These are phyloP conservation scores for Lactifluus pinguis DNA, from an alignment of 768 basidiomycete species.

Conservation along the genomic window DNA sequence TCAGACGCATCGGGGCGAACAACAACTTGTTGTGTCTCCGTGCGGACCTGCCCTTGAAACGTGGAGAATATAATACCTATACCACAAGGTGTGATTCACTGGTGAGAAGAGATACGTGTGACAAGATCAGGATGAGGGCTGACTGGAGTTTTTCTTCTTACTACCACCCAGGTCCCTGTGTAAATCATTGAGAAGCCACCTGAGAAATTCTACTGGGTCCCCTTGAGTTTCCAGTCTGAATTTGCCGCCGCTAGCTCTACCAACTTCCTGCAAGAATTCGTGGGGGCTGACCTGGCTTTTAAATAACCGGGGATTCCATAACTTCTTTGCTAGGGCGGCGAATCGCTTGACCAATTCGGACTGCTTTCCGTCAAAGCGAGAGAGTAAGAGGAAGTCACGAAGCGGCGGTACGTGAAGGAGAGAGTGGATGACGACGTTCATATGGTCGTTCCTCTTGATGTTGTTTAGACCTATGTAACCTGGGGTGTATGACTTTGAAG, in stretches of 20 bases:
- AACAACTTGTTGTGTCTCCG: constrained; percentile 90
- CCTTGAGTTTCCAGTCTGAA: constrained; percentile 92
- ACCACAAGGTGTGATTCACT: not conserved
- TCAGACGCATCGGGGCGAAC: constrained; percentile 69
- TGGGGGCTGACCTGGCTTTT: constrained; percentile 99
- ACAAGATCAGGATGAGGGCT: constrained; percentile 27
- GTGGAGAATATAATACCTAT: constrained; percentile 84
- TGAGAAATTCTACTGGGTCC: constrained; percentile 91
- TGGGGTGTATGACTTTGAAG: constrained; percentile 72
- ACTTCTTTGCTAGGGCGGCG: constrained; percentile 77
- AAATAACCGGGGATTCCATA: constrained; percentile 96
- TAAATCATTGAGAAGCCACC: constrained; percentile 90
- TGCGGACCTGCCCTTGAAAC: constrained; percentile 89
- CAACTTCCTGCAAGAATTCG: constrained; percentile 96
- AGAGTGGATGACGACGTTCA: constrained; percentile 94
- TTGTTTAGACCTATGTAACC: constrained; percentile 97
- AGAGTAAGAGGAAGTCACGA: constrained; percentile 79
- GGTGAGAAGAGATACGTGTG: not conserved
- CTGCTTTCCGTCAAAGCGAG: constrained; percentile 62
- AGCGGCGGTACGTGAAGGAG: constrained; percentile 86
- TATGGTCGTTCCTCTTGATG: constrained; percentile 94
- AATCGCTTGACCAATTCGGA: constrained; percentile 86
- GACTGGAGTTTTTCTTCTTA: constrained; percentile 87
- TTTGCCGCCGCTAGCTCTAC: constrained; percentile 78
- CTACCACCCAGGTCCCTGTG: constrained; percentile 92